Conservation (phyloP, 495 filamentous ascomycete species). For the Elasticomyces elasticus region DNA sequence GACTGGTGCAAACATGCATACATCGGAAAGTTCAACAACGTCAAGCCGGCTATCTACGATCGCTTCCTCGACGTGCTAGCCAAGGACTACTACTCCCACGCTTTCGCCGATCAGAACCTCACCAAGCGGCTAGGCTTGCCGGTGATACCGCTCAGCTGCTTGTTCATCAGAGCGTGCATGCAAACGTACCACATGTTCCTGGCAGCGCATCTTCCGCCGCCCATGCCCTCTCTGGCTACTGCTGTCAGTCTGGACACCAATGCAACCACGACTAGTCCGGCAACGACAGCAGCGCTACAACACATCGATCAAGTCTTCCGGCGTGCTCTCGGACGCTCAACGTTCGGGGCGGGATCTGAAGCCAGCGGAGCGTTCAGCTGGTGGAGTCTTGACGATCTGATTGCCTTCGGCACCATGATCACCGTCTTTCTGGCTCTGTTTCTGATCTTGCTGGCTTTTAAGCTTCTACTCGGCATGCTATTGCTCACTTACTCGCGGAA, state of each 20-base stretch:
- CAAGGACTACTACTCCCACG: conserved; percentile 96
- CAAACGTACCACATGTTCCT: conserved; percentile 99
- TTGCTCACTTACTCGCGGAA: conserved; percentile 64
- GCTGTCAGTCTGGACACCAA: conserved; percentile 47
- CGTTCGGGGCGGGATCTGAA: conserved; percentile 43
- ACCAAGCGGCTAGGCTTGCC: conserved; percentile 85
- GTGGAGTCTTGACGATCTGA: conserved; percentile 50
- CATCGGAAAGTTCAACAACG: conserved; percentile 97
- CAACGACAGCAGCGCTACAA: conserved; percentile 60
- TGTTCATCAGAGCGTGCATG: conserved; percentile 88
- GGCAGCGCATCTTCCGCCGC: conserved; percentile 66
- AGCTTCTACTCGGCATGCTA: conserved; percentile 74
- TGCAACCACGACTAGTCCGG: conserved; percentile 46
- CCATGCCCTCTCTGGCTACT: conserved; percentile 59
- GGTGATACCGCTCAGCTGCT: conserved; percentile 81
- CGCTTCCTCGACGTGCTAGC: conserved; percentile 85
- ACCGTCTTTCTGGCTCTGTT: conserved; percentile 72
- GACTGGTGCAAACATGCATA: conserved; percentile 98
- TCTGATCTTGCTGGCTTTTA: conserved; percentile 66
- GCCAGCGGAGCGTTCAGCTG: conserved; percentile 29
- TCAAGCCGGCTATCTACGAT: conserved; percentile 76
- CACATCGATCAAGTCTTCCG: conserved; percentile 67
- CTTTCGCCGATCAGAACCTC: conserved; percentile 80
- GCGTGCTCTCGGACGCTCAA: conserved; percentile 57
- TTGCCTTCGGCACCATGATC: conserved; percentile 60